These are phyloP conservation scores for Chaetothyriales sp. DNA, from an alignment of 2,329 filamentous ascomycete species.

Conservation along the genomic window DNA sequence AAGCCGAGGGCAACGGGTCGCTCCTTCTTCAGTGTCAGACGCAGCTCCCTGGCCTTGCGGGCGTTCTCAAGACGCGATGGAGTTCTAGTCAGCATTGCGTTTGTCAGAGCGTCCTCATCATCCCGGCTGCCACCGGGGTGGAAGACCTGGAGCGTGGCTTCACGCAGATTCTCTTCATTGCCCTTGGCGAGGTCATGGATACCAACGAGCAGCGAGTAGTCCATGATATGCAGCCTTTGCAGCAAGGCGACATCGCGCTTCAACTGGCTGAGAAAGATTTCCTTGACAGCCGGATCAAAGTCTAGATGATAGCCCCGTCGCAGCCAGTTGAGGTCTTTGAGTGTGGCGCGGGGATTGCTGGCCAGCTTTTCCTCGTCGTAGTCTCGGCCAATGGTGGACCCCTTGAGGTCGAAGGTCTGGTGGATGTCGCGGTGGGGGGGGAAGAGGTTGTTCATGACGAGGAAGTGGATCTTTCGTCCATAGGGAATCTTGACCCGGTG, in stretches of 20 bases:
- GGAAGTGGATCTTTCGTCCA: slow-evolving; percentile 95
- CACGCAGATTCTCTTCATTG: slow-evolving; percentile 83
- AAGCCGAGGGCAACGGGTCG: slow-evolving; percentile 86
- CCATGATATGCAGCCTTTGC: slow-evolving; percentile 89
- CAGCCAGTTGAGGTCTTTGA: slow-evolving; percentile 96
- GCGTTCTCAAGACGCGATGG: slow-evolving; percentile 87
- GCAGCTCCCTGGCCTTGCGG: slow-evolving; percentile 75
- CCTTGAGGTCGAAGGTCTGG: slow-evolving; percentile 91
- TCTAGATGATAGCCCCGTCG: slow-evolving; percentile 72
- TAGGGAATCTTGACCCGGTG: slow-evolving; percentile 98
- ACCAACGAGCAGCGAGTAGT: slow-evolving; percentile 88
- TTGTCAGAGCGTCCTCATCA: slow-evolving; percentile 34
- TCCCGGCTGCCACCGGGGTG: slow-evolving; percentile 64
- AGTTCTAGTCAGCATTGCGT: slow-evolving; percentile 57
- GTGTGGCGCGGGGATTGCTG: slow-evolving; percentile 75
- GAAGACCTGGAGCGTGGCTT: slow-evolving; percentile 86
- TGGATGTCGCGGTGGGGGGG: slow-evolving; percentile 95
- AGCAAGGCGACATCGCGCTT: slow-evolving; percentile 72
- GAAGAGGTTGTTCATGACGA: slow-evolving; percentile 99
- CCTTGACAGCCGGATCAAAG: slow-evolving; percentile 75
- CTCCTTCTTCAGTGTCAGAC: slow-evolving; percentile 84
- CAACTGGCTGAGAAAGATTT: slow-evolving; percentile 76
- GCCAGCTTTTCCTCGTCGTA: slow-evolving; percentile 77
- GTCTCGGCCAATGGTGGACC: slow-evolving; percentile 84
- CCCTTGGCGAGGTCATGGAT: slow-evolving; percentile 82